Conservation (phyloP, 2,329 filamentous ascomycete genomes). For the Didymosphaeria variabile region DNA sequence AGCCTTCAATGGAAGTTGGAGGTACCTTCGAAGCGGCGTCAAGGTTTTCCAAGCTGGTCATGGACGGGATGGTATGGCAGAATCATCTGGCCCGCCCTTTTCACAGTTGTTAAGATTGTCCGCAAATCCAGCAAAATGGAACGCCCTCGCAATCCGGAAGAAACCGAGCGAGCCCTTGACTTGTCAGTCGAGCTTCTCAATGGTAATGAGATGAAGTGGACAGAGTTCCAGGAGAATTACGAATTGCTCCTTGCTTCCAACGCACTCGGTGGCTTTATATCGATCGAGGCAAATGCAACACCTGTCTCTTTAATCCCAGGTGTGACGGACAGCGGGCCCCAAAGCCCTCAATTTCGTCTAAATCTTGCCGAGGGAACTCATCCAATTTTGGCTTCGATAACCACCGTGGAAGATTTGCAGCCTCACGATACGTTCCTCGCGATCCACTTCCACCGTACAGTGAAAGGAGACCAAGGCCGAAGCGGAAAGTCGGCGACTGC, state of each 20-base stretch:
- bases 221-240: slow-evolving; percentile 16
- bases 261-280: slow-evolving; percentile 8
- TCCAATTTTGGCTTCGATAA: slow-evolving; percentile 3
- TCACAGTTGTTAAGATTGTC: background rate
- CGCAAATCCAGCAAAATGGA: slow-evolving; percentile 6
- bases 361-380: background rate
- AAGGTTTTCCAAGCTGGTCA: slow-evolving; percentile 21
- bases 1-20: slow-evolving; percentile 15
- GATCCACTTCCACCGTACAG: slow-evolving; percentile 11
- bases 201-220: slow-evolving; percentile 15
- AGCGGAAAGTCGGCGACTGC: background rate
- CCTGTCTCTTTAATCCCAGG: slow-evolving; percentile 5
- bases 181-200: slow-evolving; percentile 9
- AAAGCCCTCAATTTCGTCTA: background rate
- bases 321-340: background rate
- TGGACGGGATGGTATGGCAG: slow-evolving; percentile 22
- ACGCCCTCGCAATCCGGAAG: slow-evolving; percentile 15
- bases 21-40: slow-evolving; percentile 9
- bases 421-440: slow-evolving; percentile 2
- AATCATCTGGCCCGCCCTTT: slow-evolving; percentile 14
- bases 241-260: slow-evolving; percentile 1
- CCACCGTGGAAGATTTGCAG: background rate
- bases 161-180: slow-evolving; percentile 14
- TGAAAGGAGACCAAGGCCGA: slow-evolving; percentile 2
- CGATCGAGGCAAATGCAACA: slow-evolving; percentile 7